Evolutionary conservation across 805 yeast genomes (phyloP), one percentile per base, ranked within the genome.

Genomic region (Kluyveromyces wickerhamii): DNA sequence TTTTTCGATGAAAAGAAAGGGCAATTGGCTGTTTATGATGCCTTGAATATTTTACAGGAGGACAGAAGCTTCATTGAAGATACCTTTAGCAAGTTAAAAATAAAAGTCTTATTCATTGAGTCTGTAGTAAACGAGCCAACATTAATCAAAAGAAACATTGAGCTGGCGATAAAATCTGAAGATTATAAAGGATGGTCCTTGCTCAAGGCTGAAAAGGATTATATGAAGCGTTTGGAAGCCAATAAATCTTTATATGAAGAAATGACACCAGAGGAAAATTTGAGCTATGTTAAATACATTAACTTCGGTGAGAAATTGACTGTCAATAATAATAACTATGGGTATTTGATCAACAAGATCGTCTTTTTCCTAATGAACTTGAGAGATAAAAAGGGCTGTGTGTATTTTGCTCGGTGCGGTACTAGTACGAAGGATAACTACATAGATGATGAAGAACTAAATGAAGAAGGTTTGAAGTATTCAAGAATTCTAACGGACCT

Each of bases 21-120:
- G 8, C 98, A 92, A 61, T 85, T 92, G 21, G 98, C 95, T 4
- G 84, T 92, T 15, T 92, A 84, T 59, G 99, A 92, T 59, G 97
- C 97, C 0, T 82, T 92, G 33, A 92, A 92, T 55, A 95, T 92
- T 5, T 63, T 80, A 31, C 74, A 79, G 14, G 67, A 69, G 33
- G 81, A 79, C 45, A 69, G 99, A 46, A 48, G 66, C 6, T 71
- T 69, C 20, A 59, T 89, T 24, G 71, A 71, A 18, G 66, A 67
- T 21, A 59, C 60, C 38, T 76, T 89, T 47, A 61, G 65, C 6
- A 61, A 64, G 28, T 64, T 71, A 40, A 74, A 76, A 43, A 78
- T 88, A 38, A 88, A 82, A 56, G 80, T 81, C 18, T 58, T 92
- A 35, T 92, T 88, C 57, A 86, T 92, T 39, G 99, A 92, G 60